Base-by-base conservation (phyloP, 2,329 filamentous ascomycete genomes). In the Rasamsonia emersonii region DNA sequence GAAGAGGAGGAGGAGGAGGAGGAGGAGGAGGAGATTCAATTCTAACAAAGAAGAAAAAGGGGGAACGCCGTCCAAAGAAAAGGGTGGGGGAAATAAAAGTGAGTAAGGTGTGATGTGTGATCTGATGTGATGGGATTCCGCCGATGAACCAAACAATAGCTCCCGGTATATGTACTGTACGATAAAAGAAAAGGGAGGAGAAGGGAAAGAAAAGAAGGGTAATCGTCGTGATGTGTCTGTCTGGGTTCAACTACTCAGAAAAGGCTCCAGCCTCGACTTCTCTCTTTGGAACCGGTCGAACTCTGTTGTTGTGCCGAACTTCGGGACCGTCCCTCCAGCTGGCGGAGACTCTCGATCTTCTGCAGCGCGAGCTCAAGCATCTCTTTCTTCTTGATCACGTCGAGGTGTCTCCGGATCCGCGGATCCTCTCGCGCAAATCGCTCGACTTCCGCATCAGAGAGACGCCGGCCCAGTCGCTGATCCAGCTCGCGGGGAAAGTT, bases 401-500 rank as follows among this genome's bases (percentile, higher is more conserved):
- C 93, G 25, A 98, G 69, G 56, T 98, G 93, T 28, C 80, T 73
- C 41, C 80, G 74, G 40, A 98, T 81, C 60, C 89, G 91, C 11
- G 86, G 82, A 51, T 98, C 93, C 59, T 98, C 91, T 32, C 84
- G 77, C 3, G 91, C 91, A 47, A 98, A 95, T 16, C 75, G 75
- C 54, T 98, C 89, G 4, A 96, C 75, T 49, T 96, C 80, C 4
- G 78, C 77, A 34, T 82, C 76, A 19, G 76, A 75, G 39, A 95
- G 70, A 47, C 86, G 80, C 16, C 86, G 77, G 27, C 89, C 86
- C 8, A 98, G 78, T 19, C 88, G 77, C 38, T 81, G 67, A 56
- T 98, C 91, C 9, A 98, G 73, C 54, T 95, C 86, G 23, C 91
- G 76, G 1, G 91, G 91, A 60, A 98, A 98, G 54, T 91, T 86